Conservation (phyloP, 2,329 filamentous ascomycete genomes). For the Beauveria medogensis region DNA sequence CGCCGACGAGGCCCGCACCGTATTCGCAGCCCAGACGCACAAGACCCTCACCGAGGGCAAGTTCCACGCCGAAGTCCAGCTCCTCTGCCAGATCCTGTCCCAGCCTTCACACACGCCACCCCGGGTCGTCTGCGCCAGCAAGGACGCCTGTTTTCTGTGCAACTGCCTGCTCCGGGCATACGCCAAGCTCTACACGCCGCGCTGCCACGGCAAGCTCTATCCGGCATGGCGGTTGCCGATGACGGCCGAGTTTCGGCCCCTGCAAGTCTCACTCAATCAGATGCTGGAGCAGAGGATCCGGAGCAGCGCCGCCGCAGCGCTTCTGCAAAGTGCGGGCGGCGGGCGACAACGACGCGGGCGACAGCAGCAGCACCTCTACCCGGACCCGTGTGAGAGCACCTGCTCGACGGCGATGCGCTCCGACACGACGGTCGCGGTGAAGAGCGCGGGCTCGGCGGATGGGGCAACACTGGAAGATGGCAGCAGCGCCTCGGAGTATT, state of each 20-base stretch:
- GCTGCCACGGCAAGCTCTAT: slow-evolving; percentile 7
- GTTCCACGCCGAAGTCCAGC: slow-evolving; percentile 7
- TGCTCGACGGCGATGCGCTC: background rate
- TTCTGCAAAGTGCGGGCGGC: background rate
- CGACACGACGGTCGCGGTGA: background rate
- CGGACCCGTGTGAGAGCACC: background rate
- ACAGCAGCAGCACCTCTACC: background rate
- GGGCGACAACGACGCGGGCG: background rate
- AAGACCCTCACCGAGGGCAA: background rate
- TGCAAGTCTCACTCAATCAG: background rate
- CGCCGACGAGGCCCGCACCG: background rate
- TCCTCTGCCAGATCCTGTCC: background rate
- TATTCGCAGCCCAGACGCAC: background rate
- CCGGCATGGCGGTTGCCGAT: background rate
- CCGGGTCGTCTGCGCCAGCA: background rate
- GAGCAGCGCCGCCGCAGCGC: background rate
- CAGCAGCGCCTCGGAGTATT: too few relatives aligned
- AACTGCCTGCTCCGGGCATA: background rate
- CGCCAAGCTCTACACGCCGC: background rate
- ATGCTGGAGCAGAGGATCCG: background rate
- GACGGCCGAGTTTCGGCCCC: background rate
- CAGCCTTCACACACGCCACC: background rate
- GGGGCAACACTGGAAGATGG: too few relatives aligned
- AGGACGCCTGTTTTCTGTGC: slow-evolving; percentile 3
- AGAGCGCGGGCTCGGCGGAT: too few relatives aligned